These are phyloP conservation scores for Candida maris DNA, from an alignment of 805 yeast species.

Conservation along the genomic window DNA sequence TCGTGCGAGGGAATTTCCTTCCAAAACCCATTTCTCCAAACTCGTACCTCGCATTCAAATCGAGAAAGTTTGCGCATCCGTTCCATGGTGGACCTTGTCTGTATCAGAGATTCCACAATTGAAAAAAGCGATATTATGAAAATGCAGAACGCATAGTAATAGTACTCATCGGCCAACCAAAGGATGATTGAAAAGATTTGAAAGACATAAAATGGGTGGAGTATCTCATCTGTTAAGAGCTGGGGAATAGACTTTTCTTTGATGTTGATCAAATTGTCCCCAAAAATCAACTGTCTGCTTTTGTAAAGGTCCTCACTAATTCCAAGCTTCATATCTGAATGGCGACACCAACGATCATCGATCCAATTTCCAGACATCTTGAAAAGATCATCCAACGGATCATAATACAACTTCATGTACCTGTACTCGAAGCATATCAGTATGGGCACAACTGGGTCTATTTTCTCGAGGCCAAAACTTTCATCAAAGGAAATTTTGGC, in stretches of 20 bases:
- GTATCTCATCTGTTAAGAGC: conserved; percentile 77
- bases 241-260: conserved; percentile 64
- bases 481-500: conserved; percentile 21
- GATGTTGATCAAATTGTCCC: conserved; percentile 69
- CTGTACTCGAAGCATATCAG: conserved; percentile 75
- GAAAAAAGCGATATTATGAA: conserved; percentile 81
- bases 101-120: conserved; percentile 75
- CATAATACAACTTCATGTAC: conserved; percentile 76
- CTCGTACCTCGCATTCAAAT: conserved; percentile 79
- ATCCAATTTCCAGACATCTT: conserved; percentile 84
- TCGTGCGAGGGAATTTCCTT: conserved; percentile 70
- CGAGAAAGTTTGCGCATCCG: conserved; percentile 71
- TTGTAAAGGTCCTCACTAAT: conserved; percentile 64
- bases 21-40: conserved; percentile 93
- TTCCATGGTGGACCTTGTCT: conserved; percentile 71
- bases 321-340: conserved; percentile 58
- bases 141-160: conserved; percentile 91
- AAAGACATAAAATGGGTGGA: conserved; percentile 94
- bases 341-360: conserved; percentile 70
- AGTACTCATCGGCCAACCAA: conserved; percentile 91
- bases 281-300: conserved; percentile 72
- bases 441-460: conserved; percentile 66
- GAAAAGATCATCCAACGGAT: conserved; percentile 84
- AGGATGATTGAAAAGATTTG: conserved; percentile 88
- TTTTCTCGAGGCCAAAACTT: conserved; percentile 26